Evolutionary conservation across 768 basidiomycete species (phyloP).

Genomic region (Tricholoma saponaceum): DNA sequence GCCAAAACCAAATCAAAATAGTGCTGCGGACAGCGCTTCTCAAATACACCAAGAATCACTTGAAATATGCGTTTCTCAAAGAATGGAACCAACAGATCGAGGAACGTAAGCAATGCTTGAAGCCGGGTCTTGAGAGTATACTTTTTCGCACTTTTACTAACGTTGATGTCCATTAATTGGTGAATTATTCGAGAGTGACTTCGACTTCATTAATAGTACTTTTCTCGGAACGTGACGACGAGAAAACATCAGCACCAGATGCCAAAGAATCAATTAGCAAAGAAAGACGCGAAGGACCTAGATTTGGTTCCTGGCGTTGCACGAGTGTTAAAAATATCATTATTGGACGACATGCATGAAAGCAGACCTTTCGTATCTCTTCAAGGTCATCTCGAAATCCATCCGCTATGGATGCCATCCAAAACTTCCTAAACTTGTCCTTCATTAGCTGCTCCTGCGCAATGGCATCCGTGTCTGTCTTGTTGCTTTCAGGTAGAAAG

Average conservation of each 20-base stretch:
- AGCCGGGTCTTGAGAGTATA: background rate
- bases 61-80: too few species aligned
- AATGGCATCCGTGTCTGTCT: slow-evolving; percentile 19
- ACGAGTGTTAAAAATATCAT: background rate
- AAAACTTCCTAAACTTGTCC: slow-evolving; percentile 74
- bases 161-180: background rate
- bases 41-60: too few species aligned
- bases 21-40: too few species aligned
- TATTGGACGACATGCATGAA: background rate
- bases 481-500: slow-evolving; percentile 41
- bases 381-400: slow-evolving; percentile 85
- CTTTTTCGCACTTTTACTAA: background rate
- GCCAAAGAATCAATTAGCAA: slow-evolving; percentile 82
- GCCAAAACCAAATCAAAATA: too few species aligned
- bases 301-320: slow-evolving; percentile 48
- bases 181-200: slow-evolving; percentile 49
- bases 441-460: slow-evolving; percentile 48
- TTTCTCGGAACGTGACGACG: slow-evolving; percentile 27
- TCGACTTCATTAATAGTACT: slow-evolving; percentile 64
- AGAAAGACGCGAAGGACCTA: slow-evolving; percentile 63
- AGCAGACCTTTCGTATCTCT: slow-evolving; percentile 69
- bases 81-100: background rate
- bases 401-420: slow-evolving; percentile 82
- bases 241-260: slow-evolving; percentile 72
- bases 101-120: background rate